These are phyloP conservation scores for Candida neerlandica DNA, from an alignment of 1,139 yeast species.

Conservation along the genomic window DNA sequence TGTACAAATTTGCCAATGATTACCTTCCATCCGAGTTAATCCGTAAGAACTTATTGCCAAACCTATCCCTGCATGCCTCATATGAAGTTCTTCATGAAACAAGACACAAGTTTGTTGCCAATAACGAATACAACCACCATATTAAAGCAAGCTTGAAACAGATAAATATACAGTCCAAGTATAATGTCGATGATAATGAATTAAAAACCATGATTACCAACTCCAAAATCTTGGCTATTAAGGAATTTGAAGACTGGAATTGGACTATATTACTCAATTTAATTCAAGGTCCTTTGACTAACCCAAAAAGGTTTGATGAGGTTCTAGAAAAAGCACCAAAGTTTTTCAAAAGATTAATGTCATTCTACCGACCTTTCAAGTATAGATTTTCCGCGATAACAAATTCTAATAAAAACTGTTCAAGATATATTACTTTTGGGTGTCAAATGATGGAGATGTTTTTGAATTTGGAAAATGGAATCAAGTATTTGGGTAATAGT, in stretches of 20 bases:
- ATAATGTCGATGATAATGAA: slow-evolving; percentile 67
- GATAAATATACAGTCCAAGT: slow-evolving; percentile 48
- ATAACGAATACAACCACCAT: slow-evolving; percentile 22
- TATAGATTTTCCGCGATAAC: slow-evolving; percentile 68
- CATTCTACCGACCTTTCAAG: slow-evolving; percentile 91
- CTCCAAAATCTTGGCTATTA: slow-evolving; percentile 74
- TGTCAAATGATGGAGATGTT: slow-evolving; percentile 70
- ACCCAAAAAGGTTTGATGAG: slow-evolving; percentile 76
- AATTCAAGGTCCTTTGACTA: slow-evolving; percentile 77
- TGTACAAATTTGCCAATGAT: slow-evolving; percentile 55
- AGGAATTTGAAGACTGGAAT: slow-evolving; percentile 84
- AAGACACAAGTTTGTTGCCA: slow-evolving; percentile 16
- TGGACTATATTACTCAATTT: slow-evolving; percentile 73
- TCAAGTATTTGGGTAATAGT: slow-evolving; percentile 65
- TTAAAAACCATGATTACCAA: slow-evolving; percentile 67
- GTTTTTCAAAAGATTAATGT: slow-evolving; percentile 78
- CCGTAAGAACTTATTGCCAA: slow-evolving; percentile 19
- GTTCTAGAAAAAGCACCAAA: slow-evolving; percentile 73
- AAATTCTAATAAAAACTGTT: slow-evolving; percentile 40
- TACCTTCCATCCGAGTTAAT: slow-evolving; percentile 50
- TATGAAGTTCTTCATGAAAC: slow-evolving; percentile 26
- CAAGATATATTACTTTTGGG: slow-evolving; percentile 69
- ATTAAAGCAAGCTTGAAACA: slow-evolving; percentile 37
- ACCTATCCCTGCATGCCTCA: slow-evolving; percentile 17
- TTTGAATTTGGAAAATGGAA: slow-evolving; percentile 65